Evolutionary conservation across 345 rosid genomes (phyloP).

Genomic region (Trapa incisa): DNA sequence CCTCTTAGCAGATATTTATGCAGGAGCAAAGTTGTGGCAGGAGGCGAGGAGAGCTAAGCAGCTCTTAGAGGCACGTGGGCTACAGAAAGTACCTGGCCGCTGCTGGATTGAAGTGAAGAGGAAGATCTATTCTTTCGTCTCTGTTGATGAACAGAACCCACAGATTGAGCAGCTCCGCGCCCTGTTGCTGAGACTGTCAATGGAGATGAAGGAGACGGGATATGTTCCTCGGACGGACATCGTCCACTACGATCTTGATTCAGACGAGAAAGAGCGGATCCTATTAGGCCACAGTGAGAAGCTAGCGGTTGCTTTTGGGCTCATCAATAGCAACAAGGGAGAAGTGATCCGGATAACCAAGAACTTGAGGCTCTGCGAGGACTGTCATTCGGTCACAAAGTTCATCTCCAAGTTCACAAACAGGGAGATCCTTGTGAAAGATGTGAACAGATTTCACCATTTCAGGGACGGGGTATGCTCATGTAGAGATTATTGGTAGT

Average conservation of each 20-base stretch:
- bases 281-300: constrained; percentile 84
- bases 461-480: constrained; percentile 72
- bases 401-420: constrained; percentile 58
- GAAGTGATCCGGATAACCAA: constrained; percentile 70
- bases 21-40: constrained; percentile 69
- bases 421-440: constrained; percentile 71
- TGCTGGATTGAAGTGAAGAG: constrained; percentile 65
- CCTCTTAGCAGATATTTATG: constrained; percentile 63
- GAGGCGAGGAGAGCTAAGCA: constrained; percentile 58
- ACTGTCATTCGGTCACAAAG: constrained; percentile 74
- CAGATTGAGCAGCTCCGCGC: constrained; percentile 62
- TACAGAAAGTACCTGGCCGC: constrained; percentile 68
- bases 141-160: constrained; percentile 63
- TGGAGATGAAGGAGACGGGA: constrained; percentile 78
- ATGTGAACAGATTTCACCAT: constrained; percentile 79
- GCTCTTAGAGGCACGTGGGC: constrained; percentile 39
- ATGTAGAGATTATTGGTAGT: constrained; percentile 78
- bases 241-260: constrained; percentile 69
- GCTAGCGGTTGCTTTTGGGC: constrained; percentile 74
- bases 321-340: constrained; percentile 48
- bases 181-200: constrained; percentile 42
- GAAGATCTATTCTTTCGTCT: constrained; percentile 46
- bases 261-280: constrained; percentile 63
- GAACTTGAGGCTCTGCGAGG: constrained; percentile 80
- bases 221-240: constrained; percentile 67